Percentiles rank a stretch among this genome's conserved stretches.
phyloP scores from a whole-genome alignment of 2,329 filamentous ascomycete genomes.

The Fusarium sp. region DNA sequence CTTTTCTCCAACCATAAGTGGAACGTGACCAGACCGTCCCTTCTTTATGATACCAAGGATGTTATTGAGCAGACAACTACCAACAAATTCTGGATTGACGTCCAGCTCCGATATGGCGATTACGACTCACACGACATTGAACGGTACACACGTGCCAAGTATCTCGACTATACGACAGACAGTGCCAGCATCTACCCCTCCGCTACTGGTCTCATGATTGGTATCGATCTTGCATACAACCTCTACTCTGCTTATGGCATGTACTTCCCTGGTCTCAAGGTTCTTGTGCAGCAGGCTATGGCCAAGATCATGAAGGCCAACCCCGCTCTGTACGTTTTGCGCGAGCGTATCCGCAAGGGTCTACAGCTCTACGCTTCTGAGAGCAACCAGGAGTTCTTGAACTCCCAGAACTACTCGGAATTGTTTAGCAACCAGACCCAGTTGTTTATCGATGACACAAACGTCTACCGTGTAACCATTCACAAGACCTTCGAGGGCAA shows the following conservation, averaged over 20 bases:
- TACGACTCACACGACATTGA: conserved; percentile 99
- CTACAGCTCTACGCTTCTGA: conserved; percentile 97
- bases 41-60: conserved; percentile 96
- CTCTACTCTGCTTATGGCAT: conserved; percentile 97
- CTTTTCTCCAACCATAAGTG: conserved; percentile 98
- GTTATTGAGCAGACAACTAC: conserved; percentile 92
- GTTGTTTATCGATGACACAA: conserved; percentile 98
- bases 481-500: conserved; percentile 99
- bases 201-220: conserved; percentile 96
- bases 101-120: conserved; percentile 95
- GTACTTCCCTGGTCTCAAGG: conserved; percentile 98
- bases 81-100: conserved; percentile 99
- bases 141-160: conserved; percentile 96
- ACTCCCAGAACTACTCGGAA: conserved; percentile 99
- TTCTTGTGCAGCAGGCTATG: conserved; percentile 97
- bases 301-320: conserved; percentile 99
- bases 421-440: conserved; percentile 99
- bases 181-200: conserved; percentile 99
- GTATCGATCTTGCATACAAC: conserved; percentile 97
- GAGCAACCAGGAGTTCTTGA: conserved; percentile 98
- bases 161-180: conserved; percentile 98
- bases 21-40: conserved; percentile 94
- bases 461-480: conserved; percentile 98
- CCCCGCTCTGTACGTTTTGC: conserved; percentile 92
- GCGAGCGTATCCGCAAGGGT: conserved; percentile 98